phyloP scores from a whole-genome alignment of 2,329 filamentous ascomycete species.

The Fusarium armeniacum region DNA sequence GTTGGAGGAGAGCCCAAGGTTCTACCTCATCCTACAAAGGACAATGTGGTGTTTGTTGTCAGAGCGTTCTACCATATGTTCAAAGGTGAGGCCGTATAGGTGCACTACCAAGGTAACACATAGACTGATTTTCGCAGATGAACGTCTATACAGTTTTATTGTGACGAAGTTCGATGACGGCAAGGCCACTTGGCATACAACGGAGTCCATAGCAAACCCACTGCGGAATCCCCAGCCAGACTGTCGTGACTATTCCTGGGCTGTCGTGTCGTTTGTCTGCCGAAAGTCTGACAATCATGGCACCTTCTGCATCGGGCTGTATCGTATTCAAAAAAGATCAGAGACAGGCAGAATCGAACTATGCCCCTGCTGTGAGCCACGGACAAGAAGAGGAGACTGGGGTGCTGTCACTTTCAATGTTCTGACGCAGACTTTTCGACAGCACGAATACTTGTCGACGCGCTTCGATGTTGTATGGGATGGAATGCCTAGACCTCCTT shows the following conservation, averaged over 20 bases:
- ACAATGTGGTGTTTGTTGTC: constrained; percentile 37
- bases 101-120: not conserved
- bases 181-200: constrained; percentile 13
- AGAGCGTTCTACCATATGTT: constrained; percentile 16
- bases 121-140: constrained; percentile 14
- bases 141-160: constrained; percentile 10
- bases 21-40: constrained; percentile 42
- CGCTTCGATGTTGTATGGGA: constrained; percentile 24
- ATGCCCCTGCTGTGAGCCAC: constrained; percentile 19
- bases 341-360: not conserved
- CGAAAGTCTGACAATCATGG: constrained; percentile 37
- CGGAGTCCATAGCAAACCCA: constrained; percentile 29
- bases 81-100: constrained; percentile 7
- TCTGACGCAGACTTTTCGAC: constrained; percentile 30
- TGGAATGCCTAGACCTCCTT: not conserved
- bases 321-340: constrained; percentile 14
- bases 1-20: constrained; percentile 38
- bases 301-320: constrained; percentile 35
- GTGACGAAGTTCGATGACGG: constrained; percentile 35
- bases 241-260: not conserved
- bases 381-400: constrained; percentile 28
- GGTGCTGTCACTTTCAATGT: constrained; percentile 40
- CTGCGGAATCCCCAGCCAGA: not conserved
- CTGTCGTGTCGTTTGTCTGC: constrained; percentile 6
- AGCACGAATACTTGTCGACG: constrained; percentile 24